Conservation (phyloP, 177 flowering plant genomes). For the Vitis hybrid region DNA sequence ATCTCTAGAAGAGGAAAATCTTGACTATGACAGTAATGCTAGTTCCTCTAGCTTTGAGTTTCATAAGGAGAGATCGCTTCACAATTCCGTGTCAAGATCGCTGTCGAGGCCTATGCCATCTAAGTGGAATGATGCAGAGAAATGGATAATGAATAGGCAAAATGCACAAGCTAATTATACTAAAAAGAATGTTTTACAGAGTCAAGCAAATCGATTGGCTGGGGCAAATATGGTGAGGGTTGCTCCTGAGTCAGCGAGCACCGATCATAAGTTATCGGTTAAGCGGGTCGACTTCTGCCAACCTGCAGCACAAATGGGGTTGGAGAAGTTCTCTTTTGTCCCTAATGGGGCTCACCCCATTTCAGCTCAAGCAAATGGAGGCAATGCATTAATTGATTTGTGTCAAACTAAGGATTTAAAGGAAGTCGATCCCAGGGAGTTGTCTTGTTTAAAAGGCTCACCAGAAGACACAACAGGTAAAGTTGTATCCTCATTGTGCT, state of each 20-base stretch:
- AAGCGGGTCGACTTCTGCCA: constrained; percentile 54
- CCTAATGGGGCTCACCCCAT: constrained; percentile 23
- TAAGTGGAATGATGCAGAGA: constrained; percentile 98
- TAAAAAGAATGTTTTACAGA: constrained; percentile 41
- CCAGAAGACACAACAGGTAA: constrained; percentile 47
- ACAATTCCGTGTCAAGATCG: constrained; percentile 42
- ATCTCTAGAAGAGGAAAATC: constrained; percentile 64
- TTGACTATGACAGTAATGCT: constrained; percentile 90
- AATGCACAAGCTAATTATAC: constrained; percentile 28
- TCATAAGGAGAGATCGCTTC: constrained; percentile 63
- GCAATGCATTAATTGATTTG: constrained; percentile 26
- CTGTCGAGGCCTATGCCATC: constrained; percentile 67
- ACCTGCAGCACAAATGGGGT: constrained; percentile 29
- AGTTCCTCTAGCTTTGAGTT: constrained; percentile 97
- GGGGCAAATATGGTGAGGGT: constrained; percentile 43
- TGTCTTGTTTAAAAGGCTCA: constrained; percentile 22
- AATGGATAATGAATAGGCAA: constrained; percentile 81
- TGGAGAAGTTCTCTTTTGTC: constrained; percentile 55
- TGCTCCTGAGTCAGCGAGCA: constrained; percentile 51
- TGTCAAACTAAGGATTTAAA: constrained; percentile 45
- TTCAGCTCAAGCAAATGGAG: constrained; percentile 28
- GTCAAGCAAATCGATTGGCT: constrained; percentile 41
- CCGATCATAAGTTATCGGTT: constrained; percentile 32
- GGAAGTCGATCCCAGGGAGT: constrained; percentile 40
- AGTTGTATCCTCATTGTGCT: neutral